phyloP scores from a whole-genome alignment of 2,329 filamentous ascomycete species.

The Cladosporium austrohemisphaericum region DNA sequence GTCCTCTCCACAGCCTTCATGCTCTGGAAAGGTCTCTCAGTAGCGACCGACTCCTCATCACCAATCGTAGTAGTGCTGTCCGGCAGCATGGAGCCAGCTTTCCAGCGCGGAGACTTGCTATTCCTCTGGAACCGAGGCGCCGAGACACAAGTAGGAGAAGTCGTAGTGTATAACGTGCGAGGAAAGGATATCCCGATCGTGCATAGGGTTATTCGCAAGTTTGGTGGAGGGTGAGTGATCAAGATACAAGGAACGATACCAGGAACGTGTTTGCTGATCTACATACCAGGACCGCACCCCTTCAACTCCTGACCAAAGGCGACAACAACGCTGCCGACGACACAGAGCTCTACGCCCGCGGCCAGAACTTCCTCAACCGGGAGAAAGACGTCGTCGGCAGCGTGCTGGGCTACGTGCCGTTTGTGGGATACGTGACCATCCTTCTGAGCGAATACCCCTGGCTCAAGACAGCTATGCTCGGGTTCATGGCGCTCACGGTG shows the following conservation, averaged over 20 bases:
- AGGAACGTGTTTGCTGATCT: slow-evolving; percentile 3
- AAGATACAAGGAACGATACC: neutral
- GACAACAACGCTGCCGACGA: slow-evolving; percentile 96
- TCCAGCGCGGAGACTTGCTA: slow-evolving; percentile 72
- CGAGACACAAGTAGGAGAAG: slow-evolving; percentile 66
- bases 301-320: slow-evolving; percentile 85
- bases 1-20: slow-evolving; percentile 90
- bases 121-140: slow-evolving; percentile 69
- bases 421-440: slow-evolving; percentile 96
- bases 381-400: slow-evolving; percentile 83
- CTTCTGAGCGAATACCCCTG: slow-evolving; percentile 92
- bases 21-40: slow-evolving; percentile 83
- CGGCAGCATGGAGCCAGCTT: slow-evolving; percentile 80
- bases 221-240: slow-evolving; percentile 53
- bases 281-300: slow-evolving; percentile 40
- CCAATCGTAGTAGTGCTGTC: slow-evolving; percentile 82
- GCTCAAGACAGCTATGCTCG: slow-evolving; percentile 92
- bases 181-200: slow-evolving; percentile 98
- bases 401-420: slow-evolving; percentile 86
- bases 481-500: slow-evolving; percentile 90
- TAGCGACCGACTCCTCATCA: slow-evolving; percentile 61
- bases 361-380: slow-evolving; percentile 81
- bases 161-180: slow-evolving; percentile 78
- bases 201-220: slow-evolving; percentile 77
- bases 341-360: slow-evolving; percentile 80